These are phyloP conservation scores for Kuraishia ogatae DNA, from an alignment of 805 yeast species.

Conservation along the genomic window DNA sequence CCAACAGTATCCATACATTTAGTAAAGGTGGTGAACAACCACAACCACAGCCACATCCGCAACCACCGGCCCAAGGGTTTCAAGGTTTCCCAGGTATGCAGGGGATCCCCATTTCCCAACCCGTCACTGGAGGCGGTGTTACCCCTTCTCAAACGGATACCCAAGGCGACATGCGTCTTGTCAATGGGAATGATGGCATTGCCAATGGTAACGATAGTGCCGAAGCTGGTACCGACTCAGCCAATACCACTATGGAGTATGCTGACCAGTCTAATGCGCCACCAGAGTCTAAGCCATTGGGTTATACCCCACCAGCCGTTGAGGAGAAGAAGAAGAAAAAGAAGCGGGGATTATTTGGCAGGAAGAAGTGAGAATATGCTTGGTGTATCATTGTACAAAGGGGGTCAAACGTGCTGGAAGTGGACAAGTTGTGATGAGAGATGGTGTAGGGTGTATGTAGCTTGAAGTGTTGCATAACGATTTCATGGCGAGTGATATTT, in stretches of 20 bases:
- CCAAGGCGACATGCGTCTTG: too few relatives aligned
- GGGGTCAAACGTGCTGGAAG: too few relatives aligned
- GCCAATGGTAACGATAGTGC: neutral
- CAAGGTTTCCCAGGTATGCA: neutral
- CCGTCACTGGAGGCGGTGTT: neutral
- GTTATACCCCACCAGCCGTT: conserved; percentile 49
- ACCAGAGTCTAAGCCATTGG: conserved; percentile 43
- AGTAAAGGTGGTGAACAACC: neutral
- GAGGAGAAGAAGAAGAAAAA: conserved; percentile 46
- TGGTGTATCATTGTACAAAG: too few relatives aligned
- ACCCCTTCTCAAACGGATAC: too few relatives aligned
- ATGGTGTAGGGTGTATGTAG: too few relatives aligned
- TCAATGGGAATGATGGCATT: neutral
- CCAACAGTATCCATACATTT: neutral
- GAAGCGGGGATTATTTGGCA: conserved; percentile 76
- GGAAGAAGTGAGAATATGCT: conserved; percentile 34
- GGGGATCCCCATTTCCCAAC: neutral
- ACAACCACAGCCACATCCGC: conserved; percentile 12
- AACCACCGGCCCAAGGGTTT: conserved; percentile 9
- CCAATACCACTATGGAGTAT: neutral
- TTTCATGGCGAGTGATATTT: too few relatives aligned
- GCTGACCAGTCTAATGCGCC: conserved; percentile 12
- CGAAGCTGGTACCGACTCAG: neutral
- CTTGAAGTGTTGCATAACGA: too few relatives aligned
- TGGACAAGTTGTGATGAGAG: too few relatives aligned